Conservation (phyloP, 2,329 filamentous ascomycete species). For the Fusarium praegraminearum region DNA sequence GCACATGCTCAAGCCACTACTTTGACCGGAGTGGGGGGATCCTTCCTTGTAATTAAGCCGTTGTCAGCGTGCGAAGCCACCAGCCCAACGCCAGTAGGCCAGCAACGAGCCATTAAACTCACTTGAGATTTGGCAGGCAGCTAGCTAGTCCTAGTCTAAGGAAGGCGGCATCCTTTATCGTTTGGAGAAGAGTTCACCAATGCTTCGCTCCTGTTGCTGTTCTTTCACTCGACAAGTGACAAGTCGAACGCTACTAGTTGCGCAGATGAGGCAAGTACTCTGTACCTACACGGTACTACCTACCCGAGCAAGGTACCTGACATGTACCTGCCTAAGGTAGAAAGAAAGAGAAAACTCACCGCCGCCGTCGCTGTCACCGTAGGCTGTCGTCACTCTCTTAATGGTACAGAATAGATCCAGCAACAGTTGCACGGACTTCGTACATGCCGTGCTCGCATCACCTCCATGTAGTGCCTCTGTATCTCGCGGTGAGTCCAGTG, state of each 20-base stretch:
- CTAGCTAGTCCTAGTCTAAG: neutral
- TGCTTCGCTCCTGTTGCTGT: neutral
- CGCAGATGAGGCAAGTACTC: neutral
- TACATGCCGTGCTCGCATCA: conserved; percentile 35
- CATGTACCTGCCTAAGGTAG: neutral
- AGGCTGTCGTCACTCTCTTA: neutral
- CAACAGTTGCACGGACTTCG: conserved; percentile 31
- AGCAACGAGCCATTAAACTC: conserved; percentile 22
- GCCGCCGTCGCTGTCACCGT: conserved; percentile 4
- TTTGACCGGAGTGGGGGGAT: conserved; percentile 20
- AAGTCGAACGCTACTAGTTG: neutral
- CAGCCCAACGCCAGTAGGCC: conserved; percentile 21
- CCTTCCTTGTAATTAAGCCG: conserved; percentile 36
- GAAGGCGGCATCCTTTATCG: conserved; percentile 11
- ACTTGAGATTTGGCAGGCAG: conserved; percentile 35
- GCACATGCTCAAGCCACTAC: conserved; percentile 39
- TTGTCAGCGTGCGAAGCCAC: conserved; percentile 32
- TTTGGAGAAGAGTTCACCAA: conserved; percentile 12
- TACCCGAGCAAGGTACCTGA: neutral
- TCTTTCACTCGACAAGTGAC: neutral
- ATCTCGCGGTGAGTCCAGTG: conserved; percentile 19
- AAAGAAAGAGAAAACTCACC: conserved; percentile 16
- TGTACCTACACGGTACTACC: conserved; percentile 2
- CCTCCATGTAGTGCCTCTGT: conserved; percentile 7
- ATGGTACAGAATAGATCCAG: neutral